Evolutionary conservation across 768 basidiomycete genomes (phyloP).

Genomic region (Rhizopogon vesiculosus): DNA sequence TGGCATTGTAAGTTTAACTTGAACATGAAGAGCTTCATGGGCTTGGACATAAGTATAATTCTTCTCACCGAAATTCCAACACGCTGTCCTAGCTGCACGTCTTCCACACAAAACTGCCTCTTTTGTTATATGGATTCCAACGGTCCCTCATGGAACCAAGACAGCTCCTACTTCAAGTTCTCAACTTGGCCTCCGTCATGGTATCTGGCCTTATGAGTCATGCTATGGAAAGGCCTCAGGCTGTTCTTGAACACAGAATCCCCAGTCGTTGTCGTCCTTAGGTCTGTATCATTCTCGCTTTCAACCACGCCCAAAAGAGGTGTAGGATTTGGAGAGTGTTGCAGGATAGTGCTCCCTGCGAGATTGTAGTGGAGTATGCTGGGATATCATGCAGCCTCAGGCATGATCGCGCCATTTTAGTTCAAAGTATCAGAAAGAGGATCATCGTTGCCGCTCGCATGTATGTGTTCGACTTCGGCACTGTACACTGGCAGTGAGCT

Average conservation of each 20-base stretch:
- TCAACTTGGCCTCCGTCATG: slow-evolving; percentile 90
- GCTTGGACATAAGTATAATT: too few relatives aligned
- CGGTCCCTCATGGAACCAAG: not conserved
- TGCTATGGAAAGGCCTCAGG: slow-evolving; percentile 97
- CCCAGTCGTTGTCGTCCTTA: slow-evolving; percentile 94
- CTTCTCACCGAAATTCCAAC: slow-evolving; percentile 37
- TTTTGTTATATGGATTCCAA: not conserved
- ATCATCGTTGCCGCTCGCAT: too few relatives aligned
- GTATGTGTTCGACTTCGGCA: too few relatives aligned
- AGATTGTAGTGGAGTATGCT: not conserved
- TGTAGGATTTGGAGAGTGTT: slow-evolving; percentile 3
- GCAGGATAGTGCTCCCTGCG: slow-evolving; percentile 1
- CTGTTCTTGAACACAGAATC: slow-evolving; percentile 90
- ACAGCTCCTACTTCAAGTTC: slow-evolving; percentile 80
- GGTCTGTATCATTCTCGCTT: slow-evolving; percentile 41
- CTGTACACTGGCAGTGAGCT: too few relatives aligned
- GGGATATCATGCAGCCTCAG: too few relatives aligned
- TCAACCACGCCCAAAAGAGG: not conserved
- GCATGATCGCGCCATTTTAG: too few relatives aligned
- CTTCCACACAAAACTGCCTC: not conserved
- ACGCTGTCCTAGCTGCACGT: slow-evolving; percentile 38
- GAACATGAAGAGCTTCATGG: too few relatives aligned
- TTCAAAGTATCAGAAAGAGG: too few relatives aligned
- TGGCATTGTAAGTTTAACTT: too few relatives aligned
- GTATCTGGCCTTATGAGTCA: slow-evolving; percentile 89